Evolutionary conservation across 2,329 filamentous ascomycete species (phyloP).

Genomic region (Seiridium cupressi): DNA sequence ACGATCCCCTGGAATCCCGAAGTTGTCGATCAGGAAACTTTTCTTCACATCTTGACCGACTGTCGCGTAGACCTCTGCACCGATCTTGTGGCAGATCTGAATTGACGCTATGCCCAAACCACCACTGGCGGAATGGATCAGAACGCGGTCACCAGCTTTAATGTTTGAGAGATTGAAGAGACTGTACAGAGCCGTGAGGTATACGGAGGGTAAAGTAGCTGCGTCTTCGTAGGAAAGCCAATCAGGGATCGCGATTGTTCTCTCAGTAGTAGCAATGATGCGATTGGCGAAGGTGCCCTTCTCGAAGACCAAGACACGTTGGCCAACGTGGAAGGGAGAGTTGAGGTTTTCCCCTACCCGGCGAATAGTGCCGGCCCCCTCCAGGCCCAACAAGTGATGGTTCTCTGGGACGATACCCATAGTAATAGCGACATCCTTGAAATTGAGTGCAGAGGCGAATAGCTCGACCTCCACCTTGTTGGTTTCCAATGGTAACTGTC

Average conservation of each 20-base stretch:
- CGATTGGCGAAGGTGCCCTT: background rate
- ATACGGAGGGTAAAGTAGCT: background rate
- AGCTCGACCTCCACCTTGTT: too few relatives aligned
- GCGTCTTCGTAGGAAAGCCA: background rate
- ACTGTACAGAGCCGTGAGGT: background rate
- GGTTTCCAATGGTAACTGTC: too few relatives aligned
- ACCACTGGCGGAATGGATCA: constrained; percentile 14
- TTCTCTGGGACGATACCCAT: too few relatives aligned
- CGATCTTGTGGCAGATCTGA: constrained; percentile 13
- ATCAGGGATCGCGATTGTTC: background rate
- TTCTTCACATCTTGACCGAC: constrained; percentile 15
- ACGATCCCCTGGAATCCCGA: constrained; percentile 8
- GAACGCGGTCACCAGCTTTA: constrained; percentile 7
- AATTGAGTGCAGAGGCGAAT: too few relatives aligned
- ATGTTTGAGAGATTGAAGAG: background rate
- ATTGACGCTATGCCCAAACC: constrained; percentile 15
- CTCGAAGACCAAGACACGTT: background rate
- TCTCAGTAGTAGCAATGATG: background rate
- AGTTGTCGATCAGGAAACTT: constrained; percentile 10
- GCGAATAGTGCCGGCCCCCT: background rate
- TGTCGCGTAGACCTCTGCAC: constrained; percentile 14
- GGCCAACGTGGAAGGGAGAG: background rate
- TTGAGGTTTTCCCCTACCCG: background rate
- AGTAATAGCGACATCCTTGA: too few relatives aligned
- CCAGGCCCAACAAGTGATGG: background rate